These are phyloP conservation scores for Kodamaea fungicola DNA, from an alignment of 1,139 yeast genomes.

Conservation along the genomic window DNA sequence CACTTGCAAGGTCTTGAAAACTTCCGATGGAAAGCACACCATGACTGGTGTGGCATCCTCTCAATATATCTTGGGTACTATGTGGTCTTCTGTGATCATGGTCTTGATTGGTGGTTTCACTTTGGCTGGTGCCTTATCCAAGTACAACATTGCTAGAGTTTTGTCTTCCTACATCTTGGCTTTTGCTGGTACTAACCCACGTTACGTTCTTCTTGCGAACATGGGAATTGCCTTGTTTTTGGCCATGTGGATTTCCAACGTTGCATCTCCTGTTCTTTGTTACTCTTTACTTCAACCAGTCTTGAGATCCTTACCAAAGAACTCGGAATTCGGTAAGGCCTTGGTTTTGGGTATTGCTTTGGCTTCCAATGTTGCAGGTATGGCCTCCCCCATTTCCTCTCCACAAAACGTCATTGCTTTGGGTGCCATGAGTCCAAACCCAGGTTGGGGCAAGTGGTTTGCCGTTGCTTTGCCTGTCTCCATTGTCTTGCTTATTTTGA, in stretches of 20 bases:
- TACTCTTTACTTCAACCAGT: conserved; percentile 88
- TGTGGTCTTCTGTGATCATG: conserved; percentile 96
- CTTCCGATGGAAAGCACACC: conserved; percentile 46
- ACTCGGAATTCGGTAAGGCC: conserved; percentile 76
- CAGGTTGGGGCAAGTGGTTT: conserved; percentile 96
- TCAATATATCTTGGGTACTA: conserved; percentile 69
- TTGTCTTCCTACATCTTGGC: conserved; percentile 78
- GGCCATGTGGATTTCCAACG: conserved; percentile 95
- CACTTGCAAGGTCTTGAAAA: conserved; percentile 64
- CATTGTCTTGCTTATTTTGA: conserved; percentile 53
- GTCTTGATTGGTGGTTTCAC: conserved; percentile 89
- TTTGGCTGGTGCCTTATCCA: conserved; percentile 88
- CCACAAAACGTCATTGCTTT: conserved; percentile 93
- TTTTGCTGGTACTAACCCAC: conserved; percentile 83
- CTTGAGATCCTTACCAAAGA: conserved; percentile 74
- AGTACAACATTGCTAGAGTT: conserved; percentile 82
- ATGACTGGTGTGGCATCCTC: conserved; percentile 70
- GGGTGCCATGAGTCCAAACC: conserved; percentile 82
- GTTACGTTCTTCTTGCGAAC: conserved; percentile 67
- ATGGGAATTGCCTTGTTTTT: conserved; percentile 84
- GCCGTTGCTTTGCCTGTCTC: conserved; percentile 80
- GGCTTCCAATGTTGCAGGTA: conserved; percentile 91
- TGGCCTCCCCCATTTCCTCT: conserved; percentile 94
- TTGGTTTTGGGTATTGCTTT: conserved; percentile 85
- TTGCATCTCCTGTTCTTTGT: conserved; percentile 93